phyloP scores from a whole-genome alignment of 2,329 filamentous ascomycete species.

The Aspergillus sp. region DNA sequence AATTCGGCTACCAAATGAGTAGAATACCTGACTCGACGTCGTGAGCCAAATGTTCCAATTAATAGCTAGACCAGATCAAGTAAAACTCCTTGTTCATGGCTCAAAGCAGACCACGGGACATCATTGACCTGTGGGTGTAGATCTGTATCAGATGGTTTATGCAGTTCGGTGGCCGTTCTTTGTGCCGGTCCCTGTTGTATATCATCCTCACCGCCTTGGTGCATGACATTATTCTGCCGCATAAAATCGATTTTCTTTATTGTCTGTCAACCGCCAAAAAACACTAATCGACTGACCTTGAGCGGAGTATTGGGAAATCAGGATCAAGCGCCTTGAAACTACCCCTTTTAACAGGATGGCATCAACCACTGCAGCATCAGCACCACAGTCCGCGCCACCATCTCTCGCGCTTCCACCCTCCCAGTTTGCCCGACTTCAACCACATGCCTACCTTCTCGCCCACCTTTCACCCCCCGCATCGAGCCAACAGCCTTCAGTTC shows the following conservation, averaged over 20 bases:
- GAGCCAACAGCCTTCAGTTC: constrained; percentile 56
- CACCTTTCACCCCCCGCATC: constrained; percentile 67
- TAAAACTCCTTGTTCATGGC: too few species aligned
- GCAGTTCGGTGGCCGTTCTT: too few species aligned
- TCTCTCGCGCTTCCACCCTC: constrained; percentile 63
- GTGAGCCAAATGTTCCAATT: too few species aligned
- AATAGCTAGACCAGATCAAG: too few species aligned
- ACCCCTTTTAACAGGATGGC: constrained; percentile 21
- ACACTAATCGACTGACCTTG: not conserved
- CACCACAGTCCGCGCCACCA: constrained; percentile 29
- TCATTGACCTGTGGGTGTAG: not conserved
- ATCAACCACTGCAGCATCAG: constrained; percentile 17
- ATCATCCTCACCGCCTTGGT: constrained; percentile 16
- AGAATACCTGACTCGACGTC: too few species aligned
- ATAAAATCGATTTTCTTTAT: constrained; percentile 20
- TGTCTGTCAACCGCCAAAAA: constrained; percentile 10
- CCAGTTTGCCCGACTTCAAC: constrained; percentile 81
- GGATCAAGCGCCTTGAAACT: not conserved
- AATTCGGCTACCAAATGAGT: too few species aligned
- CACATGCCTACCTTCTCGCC: constrained; percentile 83
- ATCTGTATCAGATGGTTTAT: not conserved
- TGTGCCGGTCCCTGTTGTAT: not conserved
- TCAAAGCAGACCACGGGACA: too few species aligned
- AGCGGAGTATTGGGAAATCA: not conserved
- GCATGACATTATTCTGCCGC: constrained; percentile 20